Evolutionary conservation across 2,329 filamentous ascomycete genomes (phyloP), one percentile per base, ranked within the genome.

Genomic region (Cytospora piceicola): DNA sequence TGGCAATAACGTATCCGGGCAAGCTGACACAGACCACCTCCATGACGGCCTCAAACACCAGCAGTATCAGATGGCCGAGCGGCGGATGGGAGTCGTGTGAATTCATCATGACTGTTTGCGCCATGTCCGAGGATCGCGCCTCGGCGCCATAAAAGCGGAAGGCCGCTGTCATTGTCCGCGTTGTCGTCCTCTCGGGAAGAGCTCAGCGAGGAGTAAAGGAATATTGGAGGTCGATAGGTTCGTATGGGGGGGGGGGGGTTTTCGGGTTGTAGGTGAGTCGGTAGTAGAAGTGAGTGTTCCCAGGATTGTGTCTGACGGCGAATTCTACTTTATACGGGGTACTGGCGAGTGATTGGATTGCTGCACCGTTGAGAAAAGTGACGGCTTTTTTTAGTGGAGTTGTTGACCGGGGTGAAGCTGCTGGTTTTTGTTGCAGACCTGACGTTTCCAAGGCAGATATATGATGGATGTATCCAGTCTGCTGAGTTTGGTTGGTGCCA

Each of bases 1-100:
- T 84, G 15, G 95, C 95, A 62, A 97, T 88, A 69, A 99, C 90
- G 79, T 97, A 99, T 32, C 95, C 95, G 0, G 95, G 95, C 71
- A 97, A 79, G 77, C 91, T 94, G 76, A 99, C 94, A 75, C 94
- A 98, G 58, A 99, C 91, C 29, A 98, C 94, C 75, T 97, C 93
- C 73, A 97, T 83, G 32, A 97, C 94, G 14, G 95, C 95, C 79
- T 96, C 94, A 73, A 97, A 97, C 71, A 98, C 94, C 66, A 97
- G 88, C 30, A 96, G 82, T 49, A 88, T 84, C 34, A 97, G 83
- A 72, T 93, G 85, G 65, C 81, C 82, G 69, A 93, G 82, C 61
- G 90, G 83, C 17, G 90, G 89, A 70, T 92, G 89, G 22, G 82
- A 79, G 4, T 82, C 80, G 70, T 85, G 81, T 14, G 78, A 73